Evolutionary conservation across 768 basidiomycete species (phyloP).

Genomic region (Austroboletus eburneus): DNA sequence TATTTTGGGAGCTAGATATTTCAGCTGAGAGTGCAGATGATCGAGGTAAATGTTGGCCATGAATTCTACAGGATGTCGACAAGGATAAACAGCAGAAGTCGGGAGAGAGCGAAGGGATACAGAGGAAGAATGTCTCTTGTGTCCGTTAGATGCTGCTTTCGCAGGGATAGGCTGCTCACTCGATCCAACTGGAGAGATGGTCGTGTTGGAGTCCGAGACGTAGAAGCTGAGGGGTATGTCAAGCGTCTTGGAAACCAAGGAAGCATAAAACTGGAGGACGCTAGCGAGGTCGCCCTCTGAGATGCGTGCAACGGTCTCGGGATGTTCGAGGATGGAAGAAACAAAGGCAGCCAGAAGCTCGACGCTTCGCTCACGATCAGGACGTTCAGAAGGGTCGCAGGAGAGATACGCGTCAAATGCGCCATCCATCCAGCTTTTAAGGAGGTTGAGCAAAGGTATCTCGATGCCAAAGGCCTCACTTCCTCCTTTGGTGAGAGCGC

Average conservation of each 20-base stretch:
- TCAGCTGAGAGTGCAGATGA: slow-evolving; percentile 59
- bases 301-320: slow-evolving; percentile 56
- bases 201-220: slow-evolving; percentile 11
- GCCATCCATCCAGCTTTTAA: slow-evolving; percentile 63
- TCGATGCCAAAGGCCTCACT: slow-evolving; percentile 64
- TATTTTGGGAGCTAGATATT: slow-evolving; percentile 51
- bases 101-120: slow-evolving; percentile 46
- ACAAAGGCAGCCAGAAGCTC: slow-evolving; percentile 59
- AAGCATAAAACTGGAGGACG: slow-evolving; percentile 59
- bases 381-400: slow-evolving; percentile 37
- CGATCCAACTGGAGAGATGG: slow-evolving; percentile 31
- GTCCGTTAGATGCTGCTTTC: slow-evolving; percentile 31
- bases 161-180: slow-evolving; percentile 24
- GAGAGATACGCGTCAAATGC: slow-evolving; percentile 52
- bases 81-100: slow-evolving; percentile 26
- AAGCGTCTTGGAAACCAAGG: slow-evolving; percentile 53
- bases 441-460: slow-evolving; percentile 45
- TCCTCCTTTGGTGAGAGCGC: slow-evolving; percentile 59
- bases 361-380: slow-evolving; percentile 62
- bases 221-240: slow-evolving; percentile 25
- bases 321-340: slow-evolving; percentile 43
- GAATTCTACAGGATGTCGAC: slow-evolving; percentile 57
- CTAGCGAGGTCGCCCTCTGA: slow-evolving; percentile 52
- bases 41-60: slow-evolving; percentile 59
- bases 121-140: slow-evolving; percentile 62